These are phyloP conservation scores for Beauveria sp. DNA, from an alignment of 2,329 filamentous ascomycete genomes.

Conservation along the genomic window DNA sequence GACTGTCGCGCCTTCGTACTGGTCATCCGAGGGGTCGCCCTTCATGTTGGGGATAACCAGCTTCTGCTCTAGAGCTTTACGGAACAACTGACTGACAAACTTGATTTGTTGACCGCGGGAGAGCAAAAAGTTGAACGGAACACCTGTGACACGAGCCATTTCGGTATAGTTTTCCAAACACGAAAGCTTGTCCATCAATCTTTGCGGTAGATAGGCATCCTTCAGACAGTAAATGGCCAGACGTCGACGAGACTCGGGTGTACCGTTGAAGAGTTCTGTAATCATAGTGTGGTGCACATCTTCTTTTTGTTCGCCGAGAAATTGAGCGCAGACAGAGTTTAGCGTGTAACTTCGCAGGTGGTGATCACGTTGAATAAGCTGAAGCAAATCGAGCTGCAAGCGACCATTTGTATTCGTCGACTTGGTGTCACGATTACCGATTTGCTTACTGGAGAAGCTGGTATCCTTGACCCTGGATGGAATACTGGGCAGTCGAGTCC, in stretches of 20 bases:
- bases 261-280: conserved; percentile 94
- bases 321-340: conserved; percentile 92
- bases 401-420: conserved; percentile 90
- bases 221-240: conserved; percentile 95
- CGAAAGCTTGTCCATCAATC: conserved; percentile 94
- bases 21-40: conserved; percentile 66
- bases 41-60: conserved; percentile 86
- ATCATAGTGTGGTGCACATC: conserved; percentile 99
- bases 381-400: conserved; percentile 87
- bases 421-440: conserved; percentile 93
- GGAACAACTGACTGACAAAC: conserved; percentile 94
- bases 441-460: conserved; percentile 95
- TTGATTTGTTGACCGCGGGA: conserved; percentile 93
- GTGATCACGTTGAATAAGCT: conserved; percentile 88
- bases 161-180: conserved; percentile 99
- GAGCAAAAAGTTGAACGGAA: conserved; percentile 91
- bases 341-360: conserved; percentile 94
- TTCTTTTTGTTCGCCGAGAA: conserved; percentile 94
- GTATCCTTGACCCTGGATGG: conserved; percentile 67
- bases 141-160: conserved; percentile 98
- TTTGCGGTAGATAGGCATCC: conserved; percentile 89
- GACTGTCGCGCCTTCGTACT: conserved; percentile 96
- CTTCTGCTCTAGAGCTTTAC: conserved; percentile 87
- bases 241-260: conserved; percentile 81
- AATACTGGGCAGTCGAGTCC: conserved; percentile 68